Evolutionary conservation across 345 rosid species (phyloP).

Genomic region (Camelina sativa): DNA sequence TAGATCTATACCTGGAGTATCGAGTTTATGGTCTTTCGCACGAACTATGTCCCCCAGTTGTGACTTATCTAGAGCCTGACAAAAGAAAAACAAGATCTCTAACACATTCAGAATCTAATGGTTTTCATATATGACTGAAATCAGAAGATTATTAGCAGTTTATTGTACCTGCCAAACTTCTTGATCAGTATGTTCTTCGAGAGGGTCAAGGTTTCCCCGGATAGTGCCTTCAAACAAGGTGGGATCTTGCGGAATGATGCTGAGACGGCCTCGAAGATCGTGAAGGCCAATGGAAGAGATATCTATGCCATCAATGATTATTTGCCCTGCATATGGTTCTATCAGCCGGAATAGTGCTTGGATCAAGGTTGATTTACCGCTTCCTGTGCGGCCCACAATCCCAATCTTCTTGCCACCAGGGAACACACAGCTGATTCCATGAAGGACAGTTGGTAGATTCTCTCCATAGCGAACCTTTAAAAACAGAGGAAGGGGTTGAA

Average conservation of each 20-base stretch:
- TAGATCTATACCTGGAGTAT: too few species aligned
- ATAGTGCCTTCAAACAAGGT: slow-evolving; percentile 1
- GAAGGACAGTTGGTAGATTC: background rate
- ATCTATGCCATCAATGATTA: background rate
- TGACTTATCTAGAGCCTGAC: too few species aligned
- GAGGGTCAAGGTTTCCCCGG: background rate
- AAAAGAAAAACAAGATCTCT: too few species aligned
- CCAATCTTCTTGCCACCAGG: slow-evolving; percentile 1
- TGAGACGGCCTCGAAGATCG: background rate
- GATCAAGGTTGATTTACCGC: background rate
- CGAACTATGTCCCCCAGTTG: too few species aligned
- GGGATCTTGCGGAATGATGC: slow-evolving; percentile 1
- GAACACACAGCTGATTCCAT: slow-evolving; percentile 1
- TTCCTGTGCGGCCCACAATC: background rate
- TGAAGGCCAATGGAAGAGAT: background rate
- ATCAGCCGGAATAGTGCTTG: background rate
- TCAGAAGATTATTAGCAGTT: too few species aligned
- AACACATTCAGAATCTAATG: too few species aligned
- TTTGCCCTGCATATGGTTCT: background rate
- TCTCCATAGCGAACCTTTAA: background rate
- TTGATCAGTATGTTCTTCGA: background rate
- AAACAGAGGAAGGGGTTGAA: background rate
- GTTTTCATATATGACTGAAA: too few species aligned
- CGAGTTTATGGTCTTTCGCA: too few species aligned
- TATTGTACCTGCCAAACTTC: background rate